Percentiles rank a stretch among this genome's conserved stretches.
Evolutionary conservation across 2,329 filamentous ascomycete species (phyloP).

Genomic region (Penicillium janthinellum): DNA sequence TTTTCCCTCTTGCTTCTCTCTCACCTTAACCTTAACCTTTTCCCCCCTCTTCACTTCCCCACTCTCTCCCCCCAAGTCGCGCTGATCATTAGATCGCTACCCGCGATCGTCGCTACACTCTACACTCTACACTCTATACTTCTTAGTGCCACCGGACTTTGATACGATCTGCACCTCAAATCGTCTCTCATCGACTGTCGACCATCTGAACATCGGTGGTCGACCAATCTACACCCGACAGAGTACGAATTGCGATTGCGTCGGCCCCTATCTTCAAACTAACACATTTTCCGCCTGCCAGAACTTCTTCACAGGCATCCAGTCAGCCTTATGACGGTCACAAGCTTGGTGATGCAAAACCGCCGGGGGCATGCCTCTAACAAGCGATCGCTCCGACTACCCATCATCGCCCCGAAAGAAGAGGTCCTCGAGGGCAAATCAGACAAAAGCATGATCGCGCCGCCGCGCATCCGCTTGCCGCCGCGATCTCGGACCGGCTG

Average conservation of each 20-base stretch:
- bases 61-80: background rate
- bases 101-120: slow-evolving; percentile 4
- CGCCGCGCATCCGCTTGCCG: slow-evolving; percentile 51
- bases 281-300: slow-evolving; percentile 5
- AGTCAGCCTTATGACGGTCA: slow-evolving; percentile 37
- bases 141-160: background rate
- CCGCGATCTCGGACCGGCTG: slow-evolving; percentile 58
- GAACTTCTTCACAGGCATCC: slow-evolving; percentile 4
- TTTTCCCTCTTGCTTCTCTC: background rate
- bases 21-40: background rate
- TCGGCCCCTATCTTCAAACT: slow-evolving; percentile 8
- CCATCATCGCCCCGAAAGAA: slow-evolving; percentile 50
- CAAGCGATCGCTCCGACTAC: slow-evolving; percentile 43
- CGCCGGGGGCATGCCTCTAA: slow-evolving; percentile 40
- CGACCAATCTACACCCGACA: background rate
- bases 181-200: background rate
- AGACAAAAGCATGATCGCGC: slow-evolving; percentile 36
- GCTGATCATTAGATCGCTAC: slow-evolving; percentile 1
- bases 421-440: slow-evolving; percentile 35
- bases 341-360: slow-evolving; percentile 41
- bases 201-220: background rate
- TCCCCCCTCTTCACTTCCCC: background rate
- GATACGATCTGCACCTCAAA: background rate
- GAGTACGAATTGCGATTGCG: slow-evolving; percentile 11
- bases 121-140: background rate